Percentiles rank a stretch among this genome's conserved stretches.
Evolutionary conservation across 2,329 filamentous ascomycete genomes (phyloP).

Genomic region (Diplodia intermedia): DNA sequence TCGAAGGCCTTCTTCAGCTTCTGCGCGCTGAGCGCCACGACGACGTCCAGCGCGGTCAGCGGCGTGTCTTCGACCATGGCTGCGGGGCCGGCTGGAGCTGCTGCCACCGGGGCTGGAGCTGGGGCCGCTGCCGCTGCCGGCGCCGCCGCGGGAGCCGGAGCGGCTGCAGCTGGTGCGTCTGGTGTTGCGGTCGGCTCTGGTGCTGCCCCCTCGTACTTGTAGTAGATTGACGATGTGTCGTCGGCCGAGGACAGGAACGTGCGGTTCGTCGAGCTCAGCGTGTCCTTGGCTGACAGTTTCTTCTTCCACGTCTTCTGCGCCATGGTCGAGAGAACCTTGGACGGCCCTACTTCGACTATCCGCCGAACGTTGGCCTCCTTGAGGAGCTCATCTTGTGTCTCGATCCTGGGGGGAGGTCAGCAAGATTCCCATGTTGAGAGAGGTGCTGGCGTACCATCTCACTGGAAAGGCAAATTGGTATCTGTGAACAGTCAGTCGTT

Average conservation of each 20-base stretch:
- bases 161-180: not conserved
- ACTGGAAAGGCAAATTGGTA: slow-evolving; percentile 4
- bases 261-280: not conserved
- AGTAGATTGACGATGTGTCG: not conserved
- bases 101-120: not conserved
- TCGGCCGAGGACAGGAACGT: not conserved
- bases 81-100: not conserved
- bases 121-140: not conserved
- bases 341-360: slow-evolving; percentile 20
- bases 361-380: not conserved
- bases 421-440: too few relatives aligned
- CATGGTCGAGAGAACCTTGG: slow-evolving; percentile 25
- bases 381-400: slow-evolving; percentile 28
- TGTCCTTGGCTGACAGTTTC: not conserved
- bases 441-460: not conserved
- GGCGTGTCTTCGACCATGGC: slow-evolving; percentile 4
- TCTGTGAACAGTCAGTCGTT: not conserved
- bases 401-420: slow-evolving; percentile 9
- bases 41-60: slow-evolving; percentile 5
- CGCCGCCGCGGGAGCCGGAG: too few relatives aligned
- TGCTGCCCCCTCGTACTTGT: not conserved
- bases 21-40: not conserved
- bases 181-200: not conserved
- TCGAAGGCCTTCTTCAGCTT: slow-evolving; percentile 26
- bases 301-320: slow-evolving; percentile 16